Base-by-base conservation (phyloP, 805 yeast species). In the Monosporozyma solicola region DNA sequence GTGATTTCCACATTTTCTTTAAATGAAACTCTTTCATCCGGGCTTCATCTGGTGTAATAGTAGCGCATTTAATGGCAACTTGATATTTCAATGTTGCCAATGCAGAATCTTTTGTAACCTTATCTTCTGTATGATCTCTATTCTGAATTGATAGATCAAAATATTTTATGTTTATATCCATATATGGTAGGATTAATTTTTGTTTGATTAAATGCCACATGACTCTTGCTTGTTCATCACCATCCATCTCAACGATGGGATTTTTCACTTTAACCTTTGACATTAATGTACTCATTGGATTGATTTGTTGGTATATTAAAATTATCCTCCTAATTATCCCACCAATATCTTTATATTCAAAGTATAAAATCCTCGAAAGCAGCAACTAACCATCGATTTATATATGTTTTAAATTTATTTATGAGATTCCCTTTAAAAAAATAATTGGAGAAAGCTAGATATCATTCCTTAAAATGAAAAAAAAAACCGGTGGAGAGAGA, bases 1-100 rank as follows among this genome's bases (percentile, higher is more conserved):
- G 98, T 16, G 96, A 87, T 54, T 86, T 78, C 97, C 97, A 91
- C 98, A 92, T 91, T 72, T 89, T 87, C 75, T 91, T 90, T 71
- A 92, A 79, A 53, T 79, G 74, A 72, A 89, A 92, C 72, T 92
- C 98, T 71, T 86, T 76, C 52, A 92, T 97, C 63, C 98, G 82
- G 49, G 88, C 92, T 74, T 92, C 97, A 66, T 87, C 95, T 8
- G 98, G 97, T 20, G 98, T 91, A 70, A 91, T 92, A 50, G 98
- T 91, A 54, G 98, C 98, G 75, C 98, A 91, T 75, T 91, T 91
- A 62, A 91, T 87, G 35, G 95, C 98, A 53, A 91, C 98, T 51
- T 87, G 85, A 71, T 88, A 84, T 71, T 90, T 80, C 71, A 83
- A 74, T 59, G 89, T 90, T 51, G 98, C 98, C 49, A 83, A 74